A percentile compares a stretch with the other conserved stretches of the same genome.
Conservation (phyloP, 2,329 filamentous ascomycete species). For the Colletotrichum gigasporum region DNA sequence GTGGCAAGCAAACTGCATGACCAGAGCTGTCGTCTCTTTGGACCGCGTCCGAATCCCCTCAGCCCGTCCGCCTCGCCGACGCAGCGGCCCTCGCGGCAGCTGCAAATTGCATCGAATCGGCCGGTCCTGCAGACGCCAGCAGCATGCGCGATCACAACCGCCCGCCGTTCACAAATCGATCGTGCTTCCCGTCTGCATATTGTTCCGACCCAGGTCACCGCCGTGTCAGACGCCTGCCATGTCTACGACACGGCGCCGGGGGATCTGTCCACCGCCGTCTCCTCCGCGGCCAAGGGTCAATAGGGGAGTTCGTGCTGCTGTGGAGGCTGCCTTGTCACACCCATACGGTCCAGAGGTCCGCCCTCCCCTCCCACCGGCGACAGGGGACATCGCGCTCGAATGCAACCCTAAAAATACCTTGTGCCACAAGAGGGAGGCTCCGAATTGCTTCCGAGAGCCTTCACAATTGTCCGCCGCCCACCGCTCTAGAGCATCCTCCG, state of each 20-base stretch:
- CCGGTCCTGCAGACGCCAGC: slow-evolving; percentile 18
- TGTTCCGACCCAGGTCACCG: slow-evolving; percentile 2
- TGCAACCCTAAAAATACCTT: slow-evolving; percentile 27
- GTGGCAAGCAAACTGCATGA: slow-evolving; percentile 19
- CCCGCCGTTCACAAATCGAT: slow-evolving; percentile 20
- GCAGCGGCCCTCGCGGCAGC: slow-evolving; percentile 9
- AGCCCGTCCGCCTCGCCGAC: slow-evolving; percentile 15
- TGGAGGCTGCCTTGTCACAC: slow-evolving; percentile 25
- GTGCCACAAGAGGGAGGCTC: slow-evolving; percentile 11
- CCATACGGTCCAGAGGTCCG: slow-evolving; percentile 17
- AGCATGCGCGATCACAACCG: slow-evolving; percentile 23
- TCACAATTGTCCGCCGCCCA: not conserved
- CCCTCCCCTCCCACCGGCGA: not conserved
- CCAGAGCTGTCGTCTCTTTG: slow-evolving; percentile 13
- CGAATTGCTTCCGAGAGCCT: slow-evolving; percentile 19
- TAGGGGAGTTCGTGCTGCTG: slow-evolving; percentile 3
- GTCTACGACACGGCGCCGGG: not conserved
- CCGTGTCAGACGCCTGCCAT: not conserved
- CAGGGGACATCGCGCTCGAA: slow-evolving; percentile 9
- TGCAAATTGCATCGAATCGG: slow-evolving; percentile 15
- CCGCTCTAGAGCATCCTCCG: slow-evolving; percentile 5
- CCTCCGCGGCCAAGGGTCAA: slow-evolving; percentile 10
- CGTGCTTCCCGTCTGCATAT: slow-evolving; percentile 25
- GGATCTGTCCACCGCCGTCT: not conserved
- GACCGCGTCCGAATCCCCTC: slow-evolving; percentile 22